Conservation (phyloP, 2,329 filamentous ascomycete genomes). For the Westerdykella aurantiaca region DNA sequence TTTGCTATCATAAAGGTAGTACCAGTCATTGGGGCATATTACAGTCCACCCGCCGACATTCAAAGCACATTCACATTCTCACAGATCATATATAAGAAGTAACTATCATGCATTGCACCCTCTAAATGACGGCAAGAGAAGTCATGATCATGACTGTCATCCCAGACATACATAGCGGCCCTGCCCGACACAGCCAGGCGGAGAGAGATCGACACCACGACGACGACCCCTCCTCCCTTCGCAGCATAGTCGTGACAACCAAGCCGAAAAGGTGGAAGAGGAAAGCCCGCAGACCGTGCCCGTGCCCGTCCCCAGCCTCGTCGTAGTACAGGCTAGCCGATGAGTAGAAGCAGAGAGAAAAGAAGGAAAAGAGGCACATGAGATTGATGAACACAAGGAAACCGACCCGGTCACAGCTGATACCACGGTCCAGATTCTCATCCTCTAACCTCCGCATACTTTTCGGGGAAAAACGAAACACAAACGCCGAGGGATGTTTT, state of each 20-base stretch:
- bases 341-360: slow-evolving; percentile 10
- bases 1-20: too few relatives aligned
- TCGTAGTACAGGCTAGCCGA: slow-evolving; percentile 24
- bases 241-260: slow-evolving; percentile 32
- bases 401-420: slow-evolving; percentile 22
- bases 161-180: slow-evolving; percentile 29
- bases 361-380: slow-evolving; percentile 26
- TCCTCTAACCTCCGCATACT: slow-evolving; percentile 33
- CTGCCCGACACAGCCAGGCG: too few relatives aligned
- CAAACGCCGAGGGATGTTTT: slow-evolving; percentile 38
- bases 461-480: slow-evolving; percentile 37
- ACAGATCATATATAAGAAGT: slow-evolving; percentile 1
- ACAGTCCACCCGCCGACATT: too few relatives aligned
- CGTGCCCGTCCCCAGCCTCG: slow-evolving; percentile 1
- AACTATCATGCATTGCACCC: slow-evolving; percentile 31
- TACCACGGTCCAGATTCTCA: slow-evolving; percentile 3
- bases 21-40: too few relatives aligned
- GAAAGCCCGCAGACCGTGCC: slow-evolving; percentile 21
- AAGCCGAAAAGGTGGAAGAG: slow-evolving; percentile 3
- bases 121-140: slow-evolving; percentile 34
- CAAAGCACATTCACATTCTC: not conserved
- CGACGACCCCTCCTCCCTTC: slow-evolving; percentile 24
- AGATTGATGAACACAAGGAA: slow-evolving; percentile 19
- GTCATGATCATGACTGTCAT: slow-evolving; percentile 31
- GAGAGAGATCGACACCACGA: slow-evolving; percentile 6